phyloP scores from a whole-genome alignment of 2,329 filamentous ascomycete genomes.

The Epichloe gansuensis region DNA sequence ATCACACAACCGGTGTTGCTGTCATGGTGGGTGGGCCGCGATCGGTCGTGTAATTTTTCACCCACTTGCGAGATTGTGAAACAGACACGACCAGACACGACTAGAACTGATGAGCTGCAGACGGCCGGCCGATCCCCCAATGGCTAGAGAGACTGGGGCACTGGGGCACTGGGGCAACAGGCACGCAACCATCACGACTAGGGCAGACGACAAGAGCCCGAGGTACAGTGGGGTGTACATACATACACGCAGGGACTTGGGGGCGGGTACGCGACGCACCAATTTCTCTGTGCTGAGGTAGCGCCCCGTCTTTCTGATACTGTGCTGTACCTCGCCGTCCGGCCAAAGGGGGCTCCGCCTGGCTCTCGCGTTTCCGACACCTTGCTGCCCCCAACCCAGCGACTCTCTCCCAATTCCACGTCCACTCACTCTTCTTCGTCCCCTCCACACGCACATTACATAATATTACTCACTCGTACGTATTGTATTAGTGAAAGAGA shows the following conservation, averaged over 20 bases:
- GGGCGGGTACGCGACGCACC: constrained; percentile 26
- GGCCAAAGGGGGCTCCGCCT: not conserved
- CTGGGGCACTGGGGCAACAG: too few relatives aligned
- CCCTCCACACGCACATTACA: not conserved
- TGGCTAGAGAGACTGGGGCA: not conserved
- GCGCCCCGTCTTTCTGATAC: constrained; percentile 22
- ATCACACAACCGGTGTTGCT: too few relatives aligned
- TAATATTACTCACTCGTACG: not conserved
- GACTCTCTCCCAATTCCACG: constrained; percentile 13
- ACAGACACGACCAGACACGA: not conserved
- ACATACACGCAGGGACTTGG: constrained; percentile 22
- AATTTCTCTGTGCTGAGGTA: constrained; percentile 21
- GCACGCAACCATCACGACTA: not conserved
- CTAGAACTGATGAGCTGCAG: not conserved
- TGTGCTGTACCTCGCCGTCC: constrained; percentile 24
- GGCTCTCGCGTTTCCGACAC: constrained; percentile 6
- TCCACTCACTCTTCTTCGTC: constrained; percentile 18
- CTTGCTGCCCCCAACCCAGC: constrained; percentile 15
- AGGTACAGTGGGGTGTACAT: too few relatives aligned
- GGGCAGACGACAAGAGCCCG: not conserved
- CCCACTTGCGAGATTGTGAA: not conserved
- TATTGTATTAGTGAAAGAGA: too few relatives aligned
- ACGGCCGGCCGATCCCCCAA: not conserved
- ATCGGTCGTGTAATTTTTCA: not conserved
- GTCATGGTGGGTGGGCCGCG: not conserved